Base-by-base conservation (phyloP, 805 yeast species). In the Lachancea cidri region DNA sequence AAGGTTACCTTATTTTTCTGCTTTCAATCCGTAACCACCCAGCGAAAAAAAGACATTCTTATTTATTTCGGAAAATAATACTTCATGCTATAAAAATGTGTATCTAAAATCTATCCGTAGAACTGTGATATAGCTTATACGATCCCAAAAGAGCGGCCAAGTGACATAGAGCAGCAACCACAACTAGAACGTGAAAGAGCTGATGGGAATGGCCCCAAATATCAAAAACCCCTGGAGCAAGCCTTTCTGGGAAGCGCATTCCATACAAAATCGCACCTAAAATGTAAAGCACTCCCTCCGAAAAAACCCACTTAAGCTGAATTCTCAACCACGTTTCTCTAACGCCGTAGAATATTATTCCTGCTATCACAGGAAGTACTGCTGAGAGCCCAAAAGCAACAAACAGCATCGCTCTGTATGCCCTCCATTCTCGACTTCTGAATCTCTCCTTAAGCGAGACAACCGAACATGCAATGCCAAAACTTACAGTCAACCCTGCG, bases 191-290 rank as follows among this genome's bases (percentile, higher is more conserved):
- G 58, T 86, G 95, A 57, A 87, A 86, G 7, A 87, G 72, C 56
- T 87, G 96, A 58, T 87, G 96, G 5, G 94, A 83, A 49, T 84
- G 83, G 1, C 95, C 95, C 62, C 76, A 71, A 8, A 76, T 53
- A 50, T 86, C 95, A 57, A 73, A 84, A 16, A 30, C 59, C 0
- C 88, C 88, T 0, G 86, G 86, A 4, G 49, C 50, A 32, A 69
- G 66, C 36, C 83, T 68, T 57, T 88, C 97, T 0, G 97, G 97
- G 25, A 84, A 60, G 45, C 96, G 69, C 17, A 71, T 58, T 0
- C 94, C 96, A 59, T 88, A 88, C 39, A 89, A 60, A 2, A 71
- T 68, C 0, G 96, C 96, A 0, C 97, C 97, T 5, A 66, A 49
- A 3, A 87, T 83, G 60, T 88, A 89, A 33, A 83, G 75, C 2